Percentiles rank a stretch among this genome's conserved stretches.
Conservation (phyloP, 116 monocot species). For the Thalassia testudinum region DNA sequence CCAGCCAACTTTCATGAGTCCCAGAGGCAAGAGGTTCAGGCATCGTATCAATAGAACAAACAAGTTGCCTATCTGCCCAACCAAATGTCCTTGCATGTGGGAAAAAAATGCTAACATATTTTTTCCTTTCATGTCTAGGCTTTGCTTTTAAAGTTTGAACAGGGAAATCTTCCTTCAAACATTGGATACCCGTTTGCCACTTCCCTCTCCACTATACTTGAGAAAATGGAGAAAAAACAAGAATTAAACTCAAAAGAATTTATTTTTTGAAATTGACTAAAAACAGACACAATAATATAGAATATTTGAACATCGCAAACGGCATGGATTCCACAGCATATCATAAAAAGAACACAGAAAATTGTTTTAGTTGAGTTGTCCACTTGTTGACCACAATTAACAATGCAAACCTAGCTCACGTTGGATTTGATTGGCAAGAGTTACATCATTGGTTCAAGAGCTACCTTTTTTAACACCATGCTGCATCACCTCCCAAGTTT, state of each 20-base stretch:
- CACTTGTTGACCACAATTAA: too few relatives aligned
- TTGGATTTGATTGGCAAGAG: too few relatives aligned
- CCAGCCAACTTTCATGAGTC: slow-evolving; percentile 62
- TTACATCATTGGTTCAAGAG: too few relatives aligned
- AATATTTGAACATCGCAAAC: neutral
- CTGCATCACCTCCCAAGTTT: too few relatives aligned
- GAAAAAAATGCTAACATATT: slow-evolving; percentile 68
- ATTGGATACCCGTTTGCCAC: slow-evolving; percentile 88
- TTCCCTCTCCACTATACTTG: slow-evolving; percentile 93
- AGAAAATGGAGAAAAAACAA: slow-evolving; percentile 6
- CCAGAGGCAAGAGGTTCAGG: slow-evolving; percentile 71
- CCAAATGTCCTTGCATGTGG: slow-evolving; percentile 74
- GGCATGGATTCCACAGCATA: neutral
- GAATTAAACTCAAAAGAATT: neutral
- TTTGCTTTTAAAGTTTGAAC: slow-evolving; percentile 75
- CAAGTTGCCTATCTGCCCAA: slow-evolving; percentile 78
- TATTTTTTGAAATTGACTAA: too few relatives aligned
- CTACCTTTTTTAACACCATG: too few relatives aligned
- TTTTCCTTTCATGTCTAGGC: slow-evolving; percentile 87
- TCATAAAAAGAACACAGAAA: neutral
- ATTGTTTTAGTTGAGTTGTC: neutral
- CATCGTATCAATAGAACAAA: slow-evolving; percentile 46
- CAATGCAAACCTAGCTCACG: too few relatives aligned
- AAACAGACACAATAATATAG: neutral
- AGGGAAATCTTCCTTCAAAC: slow-evolving; percentile 59